Evolutionary conservation across 2,329 filamentous ascomycete genomes (phyloP), one percentile per base, ranked within the genome.

Genomic region (Emericellopsis atlantica): DNA sequence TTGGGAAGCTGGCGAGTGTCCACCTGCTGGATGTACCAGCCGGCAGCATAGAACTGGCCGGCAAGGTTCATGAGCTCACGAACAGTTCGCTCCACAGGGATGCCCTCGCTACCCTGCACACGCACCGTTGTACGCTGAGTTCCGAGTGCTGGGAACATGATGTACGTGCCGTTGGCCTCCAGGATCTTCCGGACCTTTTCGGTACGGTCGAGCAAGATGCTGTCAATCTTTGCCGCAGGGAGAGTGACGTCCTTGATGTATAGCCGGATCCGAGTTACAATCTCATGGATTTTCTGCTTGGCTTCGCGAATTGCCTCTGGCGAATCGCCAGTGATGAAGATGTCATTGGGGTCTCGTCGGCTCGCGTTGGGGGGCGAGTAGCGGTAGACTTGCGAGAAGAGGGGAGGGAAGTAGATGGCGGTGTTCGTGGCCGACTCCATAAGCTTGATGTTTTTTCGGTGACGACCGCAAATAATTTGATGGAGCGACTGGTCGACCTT

Each of bases 141-240:
- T 18, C 87, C 92, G 33, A 98, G 71, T 16, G 83, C 79, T 7
- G 92, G 92, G 49, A 98, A 86, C 57, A 95, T 75, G 51, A 98
- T 87, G 60, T 93, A 95, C 6, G 90, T 93, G 32, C 90, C 92
- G 54, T 96, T 96, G 42, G 83, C 83, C 58, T 98, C 92, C 62
- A 95, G 90, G 48, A 98, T 95, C 69, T 95, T 95, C 54, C 89
- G 86, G 44, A 98, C 87, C 62, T 96, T 96, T 62, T 96, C 90
- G 52, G 96, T 71, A 22, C 92, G 83, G 51, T 84, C 84, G 31
- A 96, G 77, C 44, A 98, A 62, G 51, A 98, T 90, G 57, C 83
- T 93, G 61, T 98, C 92, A 47, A 96, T 87, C 66, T 98, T 98
- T 58, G 84, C 84, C 26, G 86, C 76, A 37, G 89, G 84, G 44